Evolutionary conservation across 805 yeast species (phyloP).

Genomic region (Schwanniomyces sp.): DNA sequence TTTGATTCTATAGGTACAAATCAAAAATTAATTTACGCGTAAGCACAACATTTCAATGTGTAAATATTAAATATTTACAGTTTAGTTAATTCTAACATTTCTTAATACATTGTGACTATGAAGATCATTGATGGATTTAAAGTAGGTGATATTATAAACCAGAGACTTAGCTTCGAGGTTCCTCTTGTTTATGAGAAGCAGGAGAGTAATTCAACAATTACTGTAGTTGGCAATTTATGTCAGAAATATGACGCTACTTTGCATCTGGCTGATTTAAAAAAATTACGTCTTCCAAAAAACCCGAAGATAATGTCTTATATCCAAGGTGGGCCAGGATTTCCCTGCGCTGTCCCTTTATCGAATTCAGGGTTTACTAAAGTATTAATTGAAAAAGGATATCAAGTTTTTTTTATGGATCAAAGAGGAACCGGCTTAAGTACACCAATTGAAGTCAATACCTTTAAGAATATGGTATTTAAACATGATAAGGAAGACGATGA

Average conservation of each 20-base stretch:
- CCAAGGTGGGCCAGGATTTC: conserved; percentile 60
- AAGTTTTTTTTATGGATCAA: conserved; percentile 52
- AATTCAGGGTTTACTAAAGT: conserved; percentile 36
- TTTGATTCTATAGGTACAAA: not conserved
- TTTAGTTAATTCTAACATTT: not conserved
- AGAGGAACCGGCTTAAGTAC: conserved; percentile 61
- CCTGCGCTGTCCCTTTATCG: conserved; percentile 38
- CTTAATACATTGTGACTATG: not conserved
- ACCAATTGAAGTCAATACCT: conserved; percentile 38
- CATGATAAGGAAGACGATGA: conserved; percentile 13
- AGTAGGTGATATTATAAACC: conserved; percentile 17
- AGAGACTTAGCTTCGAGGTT: conserved; percentile 19
- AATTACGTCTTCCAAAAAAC: conserved; percentile 22
- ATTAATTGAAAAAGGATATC: conserved; percentile 41
- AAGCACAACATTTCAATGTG: not conserved
- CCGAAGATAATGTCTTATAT: conserved; percentile 41
- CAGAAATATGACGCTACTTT: conserved; percentile 25
- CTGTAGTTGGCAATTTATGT: conserved; percentile 32
- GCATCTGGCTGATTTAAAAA: conserved; percentile 11
- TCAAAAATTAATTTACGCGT: conserved; percentile 1
- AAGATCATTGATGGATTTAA: conserved; percentile 21
- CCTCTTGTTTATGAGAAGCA: conserved; percentile 18
- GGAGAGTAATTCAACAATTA: conserved; percentile 5
- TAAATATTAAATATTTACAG: not conserved
- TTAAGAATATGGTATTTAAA: conserved; percentile 15